Evolutionary conservation across 768 basidiomycete genomes (phyloP).

Genomic region (Royoungia palumana): DNA sequence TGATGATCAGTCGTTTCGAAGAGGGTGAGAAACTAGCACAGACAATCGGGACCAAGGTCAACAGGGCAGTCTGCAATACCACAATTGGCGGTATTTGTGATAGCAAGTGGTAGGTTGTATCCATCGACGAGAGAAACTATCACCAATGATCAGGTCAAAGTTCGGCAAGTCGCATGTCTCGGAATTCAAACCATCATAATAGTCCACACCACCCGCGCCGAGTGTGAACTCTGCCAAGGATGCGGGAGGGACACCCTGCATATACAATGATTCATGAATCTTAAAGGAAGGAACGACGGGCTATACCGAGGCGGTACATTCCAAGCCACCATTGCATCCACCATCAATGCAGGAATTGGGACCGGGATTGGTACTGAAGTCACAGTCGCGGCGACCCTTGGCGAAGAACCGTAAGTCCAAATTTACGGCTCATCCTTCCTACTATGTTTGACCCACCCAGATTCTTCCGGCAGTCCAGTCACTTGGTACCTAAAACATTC

Average conservation of each 20-base stretch:
- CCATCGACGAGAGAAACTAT: conserved; percentile 66
- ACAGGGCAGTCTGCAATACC: conserved; percentile 55
- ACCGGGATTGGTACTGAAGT: conserved; percentile 52
- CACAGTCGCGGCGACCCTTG: conserved; percentile 56
- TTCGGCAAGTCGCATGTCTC: not conserved
- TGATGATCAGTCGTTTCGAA: not conserved
- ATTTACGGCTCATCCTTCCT: not conserved
- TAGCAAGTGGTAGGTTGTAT: conserved; percentile 57
- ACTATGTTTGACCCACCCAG: conserved; percentile 39
- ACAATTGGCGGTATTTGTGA: conserved; percentile 56
- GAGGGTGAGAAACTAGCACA: not conserved
- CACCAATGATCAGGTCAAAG: not conserved
- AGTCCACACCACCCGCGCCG: conserved; percentile 43
- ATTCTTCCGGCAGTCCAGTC: conserved; percentile 66
- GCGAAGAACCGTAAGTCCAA: not conserved
- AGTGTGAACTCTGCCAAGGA: conserved; percentile 70
- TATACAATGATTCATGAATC: not conserved
- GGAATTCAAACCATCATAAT: conserved; percentile 52
- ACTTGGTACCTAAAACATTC: conserved; percentile 44
- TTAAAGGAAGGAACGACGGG: not conserved
- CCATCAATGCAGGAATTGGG: conserved; percentile 59
- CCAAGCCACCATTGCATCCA: conserved; percentile 67
- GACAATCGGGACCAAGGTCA: conserved; percentile 59
- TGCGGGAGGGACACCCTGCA: conserved; percentile 63
- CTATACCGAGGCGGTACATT: conserved; percentile 51